Evolutionary conservation across 306 rosid species (phyloP).

Genomic region (Ormosia emarginata): DNA sequence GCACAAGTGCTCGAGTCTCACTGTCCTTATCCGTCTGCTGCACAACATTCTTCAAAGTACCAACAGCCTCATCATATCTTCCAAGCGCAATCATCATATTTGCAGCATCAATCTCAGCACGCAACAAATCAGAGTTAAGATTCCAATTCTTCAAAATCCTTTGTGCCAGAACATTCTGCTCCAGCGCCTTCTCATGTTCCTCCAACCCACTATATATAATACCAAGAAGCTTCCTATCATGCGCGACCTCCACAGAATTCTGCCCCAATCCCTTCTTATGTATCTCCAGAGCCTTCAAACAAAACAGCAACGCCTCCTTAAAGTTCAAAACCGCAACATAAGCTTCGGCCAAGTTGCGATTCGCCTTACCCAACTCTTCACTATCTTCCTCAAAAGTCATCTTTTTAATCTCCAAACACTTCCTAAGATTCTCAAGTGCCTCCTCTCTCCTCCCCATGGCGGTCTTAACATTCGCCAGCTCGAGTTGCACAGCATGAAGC

Average conservation of each 20-base stretch:
- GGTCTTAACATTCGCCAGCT: slow-evolving; percentile 72
- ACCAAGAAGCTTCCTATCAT: slow-evolving; percentile 77
- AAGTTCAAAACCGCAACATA: slow-evolving; percentile 71
- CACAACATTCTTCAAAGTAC: slow-evolving; percentile 62
- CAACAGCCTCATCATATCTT: slow-evolving; percentile 73
- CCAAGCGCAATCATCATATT: slow-evolving; percentile 89
- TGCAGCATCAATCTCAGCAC: slow-evolving; percentile 80
- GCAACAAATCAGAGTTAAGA: slow-evolving; percentile 66
- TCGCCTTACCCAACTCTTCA: slow-evolving; percentile 65
- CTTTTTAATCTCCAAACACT: slow-evolving; percentile 86
- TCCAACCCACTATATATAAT: slow-evolving; percentile 79
- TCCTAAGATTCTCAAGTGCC: slow-evolving; percentile 71
- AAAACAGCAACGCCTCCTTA: slow-evolving; percentile 65
- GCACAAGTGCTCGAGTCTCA: slow-evolving; percentile 75
- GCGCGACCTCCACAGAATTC: slow-evolving; percentile 84
- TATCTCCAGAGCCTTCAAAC: slow-evolving; percentile 81
- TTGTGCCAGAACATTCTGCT: slow-evolving; percentile 74
- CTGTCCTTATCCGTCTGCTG: slow-evolving; percentile 64
- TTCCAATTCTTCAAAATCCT: slow-evolving; percentile 85
- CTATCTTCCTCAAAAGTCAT: slow-evolving; percentile 67
- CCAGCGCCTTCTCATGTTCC: slow-evolving; percentile 85
- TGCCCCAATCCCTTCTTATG: slow-evolving; percentile 60
- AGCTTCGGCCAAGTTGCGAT: slow-evolving; percentile 79
- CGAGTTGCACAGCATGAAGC: slow-evolving; percentile 85
- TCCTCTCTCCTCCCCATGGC: slow-evolving; percentile 97